Evolutionary conservation across 2,329 filamentous ascomycete species (phyloP).

Genomic region (Sarocladium kiliense): DNA sequence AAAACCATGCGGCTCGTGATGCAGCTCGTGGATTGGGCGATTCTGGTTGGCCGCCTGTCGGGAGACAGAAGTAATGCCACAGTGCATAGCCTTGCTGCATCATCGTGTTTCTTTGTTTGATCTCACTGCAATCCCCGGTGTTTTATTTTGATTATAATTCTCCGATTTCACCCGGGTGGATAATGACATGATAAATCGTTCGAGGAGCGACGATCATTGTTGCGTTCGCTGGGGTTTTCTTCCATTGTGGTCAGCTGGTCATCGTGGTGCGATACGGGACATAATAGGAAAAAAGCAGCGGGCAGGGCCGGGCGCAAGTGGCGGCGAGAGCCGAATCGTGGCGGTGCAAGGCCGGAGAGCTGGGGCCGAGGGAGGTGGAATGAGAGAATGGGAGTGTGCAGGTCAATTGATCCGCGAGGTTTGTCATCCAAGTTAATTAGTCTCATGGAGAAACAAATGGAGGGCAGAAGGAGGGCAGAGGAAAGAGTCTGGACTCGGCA

Average conservation of each 20-base stretch:
- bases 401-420: no score
- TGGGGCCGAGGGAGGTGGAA: background rate
- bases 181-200: no score
- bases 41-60: no score
- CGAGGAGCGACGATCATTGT: no score
- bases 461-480: background rate
- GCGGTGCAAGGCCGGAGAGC: background rate
- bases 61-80: background rate
- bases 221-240: no score
- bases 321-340: background rate
- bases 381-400: background rate
- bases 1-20: conserved; percentile 1
- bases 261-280: background rate
- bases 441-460: background rate
- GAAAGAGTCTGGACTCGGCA: background rate
- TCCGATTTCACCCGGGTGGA: no score
- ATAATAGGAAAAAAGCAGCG: background rate
- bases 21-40: background rate
- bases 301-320: background rate
- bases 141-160: no score
- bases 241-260: no score
- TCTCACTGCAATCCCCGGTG: no score
- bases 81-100: background rate
- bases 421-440: background rate
- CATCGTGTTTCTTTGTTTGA: background rate